A percentile compares a stretch with the other conserved stretches of the same genome.
Conservation (phyloP, 2,329 filamentous ascomycete genomes). For the Colletotrichum noveboracense region DNA sequence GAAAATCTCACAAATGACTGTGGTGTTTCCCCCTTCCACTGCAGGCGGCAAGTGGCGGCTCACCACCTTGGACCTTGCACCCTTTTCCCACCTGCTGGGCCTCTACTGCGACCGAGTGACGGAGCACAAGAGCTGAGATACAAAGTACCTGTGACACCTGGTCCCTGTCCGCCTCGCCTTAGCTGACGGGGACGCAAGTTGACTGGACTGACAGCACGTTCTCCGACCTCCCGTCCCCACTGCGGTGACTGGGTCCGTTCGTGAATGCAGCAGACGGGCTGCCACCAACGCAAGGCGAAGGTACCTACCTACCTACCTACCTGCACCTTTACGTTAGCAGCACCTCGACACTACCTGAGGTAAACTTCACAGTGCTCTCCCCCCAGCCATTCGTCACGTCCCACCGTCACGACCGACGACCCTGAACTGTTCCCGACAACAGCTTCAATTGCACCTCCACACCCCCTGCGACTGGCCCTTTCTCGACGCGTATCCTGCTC, state of each 20-base stretch:
- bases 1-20: background rate
- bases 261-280: background rate
- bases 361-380: background rate
- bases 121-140: background rate
- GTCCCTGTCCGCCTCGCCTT: background rate
- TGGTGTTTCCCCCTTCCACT: background rate
- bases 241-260: background rate
- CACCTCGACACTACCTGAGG: background rate
- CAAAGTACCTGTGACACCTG: background rate
- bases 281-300: background rate
- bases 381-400: background rate
- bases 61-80: background rate
- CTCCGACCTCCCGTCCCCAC: background rate
- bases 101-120: background rate
- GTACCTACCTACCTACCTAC: background rate
- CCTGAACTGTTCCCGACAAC: background rate
- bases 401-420: background rate
- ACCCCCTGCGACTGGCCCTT: background rate
- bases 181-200: background rate
- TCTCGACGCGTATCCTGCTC: background rate
- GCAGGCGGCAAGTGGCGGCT: background rate
- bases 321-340: background rate
- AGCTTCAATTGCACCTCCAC: conserved; percentile 1
- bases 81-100: background rate
- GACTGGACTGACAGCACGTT: background rate